Evolutionary conservation across 768 basidiomycete species (phyloP).

Genomic region (Boletus reticuloceps): DNA sequence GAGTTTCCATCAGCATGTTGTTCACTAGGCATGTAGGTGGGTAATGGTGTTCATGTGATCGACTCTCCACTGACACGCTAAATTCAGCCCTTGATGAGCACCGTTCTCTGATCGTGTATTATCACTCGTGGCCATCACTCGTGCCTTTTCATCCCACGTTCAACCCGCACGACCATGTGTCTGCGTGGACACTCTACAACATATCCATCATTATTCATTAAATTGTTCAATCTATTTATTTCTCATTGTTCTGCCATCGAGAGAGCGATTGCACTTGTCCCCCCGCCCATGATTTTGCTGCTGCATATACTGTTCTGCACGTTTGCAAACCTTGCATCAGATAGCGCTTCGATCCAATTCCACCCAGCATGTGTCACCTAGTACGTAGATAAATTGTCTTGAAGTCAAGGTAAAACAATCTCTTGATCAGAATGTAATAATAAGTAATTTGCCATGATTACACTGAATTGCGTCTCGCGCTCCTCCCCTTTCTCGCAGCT

Average conservation of each 20-base stretch:
- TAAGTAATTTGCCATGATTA: conserved; percentile 12
- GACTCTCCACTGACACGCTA: conserved; percentile 8
- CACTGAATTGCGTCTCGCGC: conserved; percentile 75
- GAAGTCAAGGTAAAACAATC: neutral
- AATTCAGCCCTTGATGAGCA: conserved; percentile 14
- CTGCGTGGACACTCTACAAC: conserved; percentile 18
- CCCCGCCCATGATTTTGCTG: conserved; percentile 6
- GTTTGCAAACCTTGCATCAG: conserved; percentile 15
- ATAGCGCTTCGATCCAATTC: conserved; percentile 12
- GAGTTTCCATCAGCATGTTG: conserved; percentile 68
- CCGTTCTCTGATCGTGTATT: conserved; percentile 20
- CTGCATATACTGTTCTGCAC: conserved; percentile 16
- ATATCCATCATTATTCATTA: conserved; percentile 38
- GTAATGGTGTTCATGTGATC: conserved; percentile 1
- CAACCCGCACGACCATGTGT: conserved; percentile 6
- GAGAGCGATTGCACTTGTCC: conserved; percentile 5
- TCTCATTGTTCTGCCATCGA: conserved; percentile 4
- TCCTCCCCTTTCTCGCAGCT: conserved; percentile 60
- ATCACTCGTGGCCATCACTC: conserved; percentile 12
- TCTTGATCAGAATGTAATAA: neutral
- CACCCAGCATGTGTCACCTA: conserved; percentile 17
- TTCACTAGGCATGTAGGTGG: conserved; percentile 42
- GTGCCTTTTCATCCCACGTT: conserved; percentile 8
- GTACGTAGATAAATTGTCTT: conserved; percentile 22
- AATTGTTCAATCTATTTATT: conserved; percentile 30